Conservation (phyloP, 2,329 filamentous ascomycete genomes). For the Botryotinia globosa region DNA sequence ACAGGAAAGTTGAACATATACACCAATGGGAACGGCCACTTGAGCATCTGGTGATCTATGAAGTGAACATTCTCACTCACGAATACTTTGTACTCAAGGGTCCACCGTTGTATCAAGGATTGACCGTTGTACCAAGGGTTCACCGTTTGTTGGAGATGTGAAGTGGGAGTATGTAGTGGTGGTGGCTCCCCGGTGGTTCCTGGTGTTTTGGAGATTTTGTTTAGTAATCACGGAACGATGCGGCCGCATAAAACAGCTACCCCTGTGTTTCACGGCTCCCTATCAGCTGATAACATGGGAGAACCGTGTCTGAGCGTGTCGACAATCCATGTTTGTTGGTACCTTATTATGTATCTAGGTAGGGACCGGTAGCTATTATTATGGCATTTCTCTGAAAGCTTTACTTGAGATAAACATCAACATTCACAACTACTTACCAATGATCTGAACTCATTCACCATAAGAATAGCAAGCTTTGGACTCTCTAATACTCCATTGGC, state of each 20-base stretch:
- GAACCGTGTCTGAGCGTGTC: background rate
- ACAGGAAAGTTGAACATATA: background rate
- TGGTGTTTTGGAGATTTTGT: background rate
- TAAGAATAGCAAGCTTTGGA: background rate
- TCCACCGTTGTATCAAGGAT: background rate
- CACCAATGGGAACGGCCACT: background rate
- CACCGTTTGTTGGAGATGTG: background rate
- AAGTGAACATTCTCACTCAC: background rate
- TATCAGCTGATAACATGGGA: background rate
- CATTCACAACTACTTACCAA: background rate
- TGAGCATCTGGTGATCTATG: background rate
- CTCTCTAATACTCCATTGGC: background rate
- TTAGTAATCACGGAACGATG: background rate
- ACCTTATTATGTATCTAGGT: background rate
- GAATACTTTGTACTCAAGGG: background rate
- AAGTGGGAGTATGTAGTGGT: background rate
- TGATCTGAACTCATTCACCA: background rate
- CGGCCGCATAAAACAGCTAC: constrained; percentile 6
- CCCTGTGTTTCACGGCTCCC: background rate
- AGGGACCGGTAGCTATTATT: background rate
- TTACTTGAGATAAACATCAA: background rate
- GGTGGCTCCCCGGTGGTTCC: background rate
- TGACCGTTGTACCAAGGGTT: background rate
- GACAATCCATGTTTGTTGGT: constrained; percentile 1
- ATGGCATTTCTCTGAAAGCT: background rate